A percentile compares a stretch with the other conserved stretches of the same genome.
Conservation (phyloP, 306 rosid genomes). For the Trifolium repens region DNA sequence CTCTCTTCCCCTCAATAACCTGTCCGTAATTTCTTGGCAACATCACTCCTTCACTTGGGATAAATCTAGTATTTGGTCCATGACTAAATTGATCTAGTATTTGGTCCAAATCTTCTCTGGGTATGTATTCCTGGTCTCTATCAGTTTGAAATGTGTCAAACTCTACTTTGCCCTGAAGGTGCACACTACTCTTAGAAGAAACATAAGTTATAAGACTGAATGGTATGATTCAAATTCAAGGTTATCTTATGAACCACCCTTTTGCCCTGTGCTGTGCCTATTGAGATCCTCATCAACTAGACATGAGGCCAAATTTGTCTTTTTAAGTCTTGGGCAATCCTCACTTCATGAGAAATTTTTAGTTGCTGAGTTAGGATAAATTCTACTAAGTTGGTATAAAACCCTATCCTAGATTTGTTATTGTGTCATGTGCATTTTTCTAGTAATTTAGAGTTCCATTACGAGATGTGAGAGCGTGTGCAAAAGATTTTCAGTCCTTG, state of each 20-base stretch:
- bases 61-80: neutral
- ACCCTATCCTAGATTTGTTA: neutral
- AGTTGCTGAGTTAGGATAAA: neutral
- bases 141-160: neutral
- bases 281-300: neutral
- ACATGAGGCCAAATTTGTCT: neutral
- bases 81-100: neutral
- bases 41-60: neutral
- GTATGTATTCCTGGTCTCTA: too few species aligned
- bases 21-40: neutral
- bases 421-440: neutral
- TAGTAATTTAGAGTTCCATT: neutral
- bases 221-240: neutral
- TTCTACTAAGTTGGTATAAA: neutral
- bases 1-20: neutral
- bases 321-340: neutral
- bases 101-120: too few species aligned
- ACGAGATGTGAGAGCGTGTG: neutral
- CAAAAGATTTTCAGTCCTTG: neutral
- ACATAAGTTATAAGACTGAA: neutral
- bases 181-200: constrained; percentile 7
- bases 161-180: constrained; percentile 5
- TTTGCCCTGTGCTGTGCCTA: neutral
- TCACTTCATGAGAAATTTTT: neutral
- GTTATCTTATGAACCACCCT: neutral